Evolutionary conservation across 495 filamentous ascomycete genomes (phyloP).

Genomic region (Trichocladium uniseriatum): DNA sequence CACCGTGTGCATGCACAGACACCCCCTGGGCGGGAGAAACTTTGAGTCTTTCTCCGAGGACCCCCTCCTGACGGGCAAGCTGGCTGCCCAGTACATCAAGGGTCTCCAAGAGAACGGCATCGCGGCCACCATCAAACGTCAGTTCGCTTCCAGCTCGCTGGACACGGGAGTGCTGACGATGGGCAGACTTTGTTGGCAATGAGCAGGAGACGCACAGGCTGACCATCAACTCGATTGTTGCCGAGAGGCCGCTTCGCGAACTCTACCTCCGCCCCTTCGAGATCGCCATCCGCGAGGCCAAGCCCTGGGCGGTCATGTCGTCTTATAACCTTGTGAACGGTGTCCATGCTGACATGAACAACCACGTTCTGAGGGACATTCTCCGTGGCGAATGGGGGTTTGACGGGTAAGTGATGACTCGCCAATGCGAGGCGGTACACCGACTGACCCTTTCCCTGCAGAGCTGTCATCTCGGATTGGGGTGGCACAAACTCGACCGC

Average conservation of each 20-base stretch:
- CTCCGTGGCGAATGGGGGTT: constrained; percentile 68
- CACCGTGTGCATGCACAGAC: constrained; percentile 75
- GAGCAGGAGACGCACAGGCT: constrained; percentile 76
- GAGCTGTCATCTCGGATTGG: constrained; percentile 69
- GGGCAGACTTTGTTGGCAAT: constrained; percentile 65
- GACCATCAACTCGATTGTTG: constrained; percentile 60
- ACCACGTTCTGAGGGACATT: constrained; percentile 59
- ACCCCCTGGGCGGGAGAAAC: constrained; percentile 71
- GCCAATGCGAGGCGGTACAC: too few species aligned
- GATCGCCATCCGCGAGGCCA: constrained; percentile 68
- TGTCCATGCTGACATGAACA: constrained; percentile 64
- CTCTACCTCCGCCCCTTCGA: constrained; percentile 78
- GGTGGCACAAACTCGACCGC: constrained; percentile 59
- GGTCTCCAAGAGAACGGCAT: constrained; percentile 69
- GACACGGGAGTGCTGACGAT: constrained; percentile 17
- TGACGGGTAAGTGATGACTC: constrained; percentile 46
- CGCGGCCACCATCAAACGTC: constrained; percentile 69
- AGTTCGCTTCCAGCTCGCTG: constrained; percentile 2
- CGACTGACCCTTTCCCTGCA: constrained; percentile 25
- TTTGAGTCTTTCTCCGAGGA: constrained; percentile 88
- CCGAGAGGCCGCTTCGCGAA: constrained; percentile 66
- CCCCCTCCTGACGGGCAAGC: constrained; percentile 64
- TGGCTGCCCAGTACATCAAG: constrained; percentile 63
- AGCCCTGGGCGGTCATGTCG: constrained; percentile 71
- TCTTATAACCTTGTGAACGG: constrained; percentile 84